Evolutionary conservation across 129 eudicot species (phyloP).

Genomic region (Helianthus annuus): HanXRQr2.0-SUNRISE NC_035436.2:137968095-137968594

Average conservation of each 20-base stretch:
- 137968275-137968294: no score
- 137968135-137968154: no score
- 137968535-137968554: slow-evolving; percentile 64
- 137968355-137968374: slow-evolving; percentile 36
- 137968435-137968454: slow-evolving; percentile 70
- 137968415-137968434: slow-evolving; percentile 69
- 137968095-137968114: no score
- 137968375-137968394: slow-evolving; percentile 53
- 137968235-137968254: no score
- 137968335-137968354: background rate
- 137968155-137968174: no score
- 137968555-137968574: slow-evolving; percentile 72
- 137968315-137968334: background rate
- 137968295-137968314: no score
- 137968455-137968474: slow-evolving; percentile 66
- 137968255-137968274: no score
- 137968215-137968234: no score
- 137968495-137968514: slow-evolving; percentile 31
- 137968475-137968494: slow-evolving; percentile 68
- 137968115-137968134: no score
- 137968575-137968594: slow-evolving; percentile 86
- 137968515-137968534: slow-evolving; percentile 56
- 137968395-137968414: slow-evolving; percentile 54
- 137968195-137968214: no score
- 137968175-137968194: no score